Conservation (phyloP, 768 basidiomycete genomes). For the Amyloporia xantha region DNA sequence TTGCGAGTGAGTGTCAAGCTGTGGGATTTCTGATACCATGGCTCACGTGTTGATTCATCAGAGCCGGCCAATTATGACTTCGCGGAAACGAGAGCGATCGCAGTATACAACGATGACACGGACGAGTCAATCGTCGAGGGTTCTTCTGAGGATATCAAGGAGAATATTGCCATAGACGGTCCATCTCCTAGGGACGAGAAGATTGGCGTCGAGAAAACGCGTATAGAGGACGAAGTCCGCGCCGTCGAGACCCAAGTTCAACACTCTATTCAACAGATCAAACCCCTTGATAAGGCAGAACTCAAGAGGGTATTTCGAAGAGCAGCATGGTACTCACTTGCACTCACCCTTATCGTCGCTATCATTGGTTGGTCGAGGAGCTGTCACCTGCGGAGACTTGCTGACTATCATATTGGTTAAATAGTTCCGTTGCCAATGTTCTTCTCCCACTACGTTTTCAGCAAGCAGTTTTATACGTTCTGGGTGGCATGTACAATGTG, state of each 20-base stretch:
- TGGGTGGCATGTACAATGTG: conserved; percentile 30
- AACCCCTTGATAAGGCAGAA: conserved; percentile 5
- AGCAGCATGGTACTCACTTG: conserved; percentile 25
- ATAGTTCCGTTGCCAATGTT: conserved; percentile 31
- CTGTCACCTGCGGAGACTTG: not conserved
- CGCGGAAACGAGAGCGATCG: conserved; percentile 26
- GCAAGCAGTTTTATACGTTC: conserved; percentile 26
- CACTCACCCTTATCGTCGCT: conserved; percentile 21
- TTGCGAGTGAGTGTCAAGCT: conserved; percentile 19
- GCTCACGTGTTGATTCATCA: conserved; percentile 4
- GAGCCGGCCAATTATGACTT: conserved; percentile 31
- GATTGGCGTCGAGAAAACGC: conserved; percentile 7
- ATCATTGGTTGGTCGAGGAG: conserved; percentile 24
- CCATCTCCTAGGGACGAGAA: too few relatives aligned
- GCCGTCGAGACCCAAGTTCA: conserved; percentile 1
- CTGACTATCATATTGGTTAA: not conserved
- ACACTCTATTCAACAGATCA: not conserved
- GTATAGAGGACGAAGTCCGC: not conserved
- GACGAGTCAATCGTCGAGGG: not conserved
- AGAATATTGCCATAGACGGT: not conserved
- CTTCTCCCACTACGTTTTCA: conserved; percentile 31
- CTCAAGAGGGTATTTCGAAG: conserved; percentile 23
- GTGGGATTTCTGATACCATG: not conserved
- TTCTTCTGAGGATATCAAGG: not conserved
- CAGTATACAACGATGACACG: conserved; percentile 18